Evolutionary conservation across 1,284 basidiomycete species (phyloP), one percentile per base, ranked within the genome.

Genomic region (Apiotrichum porosum): DNA sequence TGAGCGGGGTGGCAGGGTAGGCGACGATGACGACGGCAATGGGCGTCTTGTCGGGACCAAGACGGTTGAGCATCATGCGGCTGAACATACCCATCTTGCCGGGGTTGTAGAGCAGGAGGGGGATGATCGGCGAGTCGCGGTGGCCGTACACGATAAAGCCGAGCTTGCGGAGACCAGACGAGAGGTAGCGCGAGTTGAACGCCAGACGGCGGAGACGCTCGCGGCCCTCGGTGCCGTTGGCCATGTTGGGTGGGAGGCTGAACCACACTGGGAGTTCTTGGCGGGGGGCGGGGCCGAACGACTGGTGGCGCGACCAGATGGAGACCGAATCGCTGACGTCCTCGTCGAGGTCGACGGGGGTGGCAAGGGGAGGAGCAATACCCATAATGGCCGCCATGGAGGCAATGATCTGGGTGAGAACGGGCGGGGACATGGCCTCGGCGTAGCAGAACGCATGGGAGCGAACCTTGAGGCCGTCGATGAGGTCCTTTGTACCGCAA

Each of bases 311-410:
- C 23, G 62, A 63, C 15, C 51, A 47, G 44, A 64, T 50, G 4
- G 59, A 58, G 23, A 22, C 81, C 80, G 63, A 83, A 78, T 42
- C 72, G 52, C 60, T 55, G 15, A 47, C 44, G 44, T 61, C 58
- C 21, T 36, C 39, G 35, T 49, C 40, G 10, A 57, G 56, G 19
- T 53, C 60, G 6, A 51, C 39, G 8, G 66, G 65, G 5, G 61
- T 45, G 64, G 57, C 69, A n/a, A 76, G 52, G 3, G 82, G 77
- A 9, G 79, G 69, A 2, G 81, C 74, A 51, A 93, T 73, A 39
- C 93, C 93, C 91, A 97, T 97, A 76, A 99, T 97, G 54, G 87
- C 88, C 0, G 86, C 87, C 87, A 95, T 94, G 52, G 88, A 88
- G 1, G 93, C 82, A 37, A 95, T 77, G 61, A 98, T 81, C 75